Evolutionary conservation across 306 rosid species (phyloP).

Genomic region (Delonix regia): DNA sequence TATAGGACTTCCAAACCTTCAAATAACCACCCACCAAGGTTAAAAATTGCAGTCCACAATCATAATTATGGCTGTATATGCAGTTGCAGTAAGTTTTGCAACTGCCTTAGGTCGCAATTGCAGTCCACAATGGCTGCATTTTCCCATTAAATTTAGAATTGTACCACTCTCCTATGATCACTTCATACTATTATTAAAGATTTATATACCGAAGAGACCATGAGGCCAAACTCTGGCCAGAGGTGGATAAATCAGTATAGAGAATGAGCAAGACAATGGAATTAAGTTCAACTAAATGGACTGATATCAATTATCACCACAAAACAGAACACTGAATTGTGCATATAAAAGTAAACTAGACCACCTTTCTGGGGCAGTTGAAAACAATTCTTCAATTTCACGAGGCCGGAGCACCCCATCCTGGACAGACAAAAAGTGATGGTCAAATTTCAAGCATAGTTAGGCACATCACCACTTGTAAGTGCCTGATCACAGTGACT

Average conservation of each 20-base stretch:
- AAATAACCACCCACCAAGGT: not conserved
- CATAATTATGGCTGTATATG: not conserved
- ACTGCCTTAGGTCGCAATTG: not conserved
- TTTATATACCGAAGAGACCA: not conserved
- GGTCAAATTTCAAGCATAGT: conserved; percentile 25
- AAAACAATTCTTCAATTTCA: conserved; percentile 88
- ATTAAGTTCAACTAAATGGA: not conserved
- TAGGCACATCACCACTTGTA: not conserved
- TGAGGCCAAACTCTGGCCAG: not conserved
- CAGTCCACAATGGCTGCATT: not conserved
- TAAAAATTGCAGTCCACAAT: not conserved
- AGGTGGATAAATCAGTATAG: not conserved
- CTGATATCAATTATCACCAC: not conserved
- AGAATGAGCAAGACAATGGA: not conserved
- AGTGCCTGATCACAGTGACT: not conserved
- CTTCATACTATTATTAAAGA: not conserved
- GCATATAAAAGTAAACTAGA: conserved; percentile 4
- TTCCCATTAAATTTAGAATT: not conserved
- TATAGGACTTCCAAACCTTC: not conserved
- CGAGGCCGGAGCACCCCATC: conserved; percentile 86
- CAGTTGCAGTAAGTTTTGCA: not conserved
- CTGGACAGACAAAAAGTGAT: conserved; percentile 46
- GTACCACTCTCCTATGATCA: not conserved
- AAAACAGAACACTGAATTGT: not conserved
- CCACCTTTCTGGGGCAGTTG: conserved; percentile 96